Base-by-base conservation (phyloP, 805 yeast genomes). In the Pichia exigua region DNA sequence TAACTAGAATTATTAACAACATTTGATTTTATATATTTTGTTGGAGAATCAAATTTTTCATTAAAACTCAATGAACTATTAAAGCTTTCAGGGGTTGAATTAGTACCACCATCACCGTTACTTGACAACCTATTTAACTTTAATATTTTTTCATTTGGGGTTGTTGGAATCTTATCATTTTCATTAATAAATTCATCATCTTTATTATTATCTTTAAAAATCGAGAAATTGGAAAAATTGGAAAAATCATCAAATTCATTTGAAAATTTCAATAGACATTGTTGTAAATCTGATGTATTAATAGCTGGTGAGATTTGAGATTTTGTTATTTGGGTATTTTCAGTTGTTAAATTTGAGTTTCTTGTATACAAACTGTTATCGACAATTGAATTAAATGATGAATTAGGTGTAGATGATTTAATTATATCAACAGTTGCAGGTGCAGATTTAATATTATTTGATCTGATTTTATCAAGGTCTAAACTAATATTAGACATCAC, bases 201-300 rank as follows among this genome's bases (percentile, higher is more conserved):
- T 48, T 63, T 66, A 48, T 62, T 21, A 28, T 50, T 57, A 42
- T 62, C 69, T 18, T 63, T 56, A 49, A 66, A 67, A 3, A 67
- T 66, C 42, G 68, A 64, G 13, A 61, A 52, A 42, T 52, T 66
- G 41, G 68, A 64, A 17, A 61, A 52, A 44, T 52, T 57, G 35
- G 57, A 53, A 46, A 59, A 53, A 49, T 71, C 75, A 57, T 72
- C 75, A 57, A 72, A 73, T 45, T 73, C 76, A 53, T 67, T 68
- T 1, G 74, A 61, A 51, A 73, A 72, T 39, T 66, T 63, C 38
- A 69, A 45, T 20, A 73, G 62, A 54, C 75, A 72, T 46, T 71
- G 70, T 58, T 73, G 72, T 39, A 72, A 55, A 53, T 70, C 75
- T 17, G 70, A 54, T 0, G 74, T 70, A 56, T 73, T 73, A 6